These are phyloP conservation scores for Pezicula neosporulosa DNA, from an alignment of 2,329 filamentous ascomycete species.

Conservation along the genomic window DNA sequence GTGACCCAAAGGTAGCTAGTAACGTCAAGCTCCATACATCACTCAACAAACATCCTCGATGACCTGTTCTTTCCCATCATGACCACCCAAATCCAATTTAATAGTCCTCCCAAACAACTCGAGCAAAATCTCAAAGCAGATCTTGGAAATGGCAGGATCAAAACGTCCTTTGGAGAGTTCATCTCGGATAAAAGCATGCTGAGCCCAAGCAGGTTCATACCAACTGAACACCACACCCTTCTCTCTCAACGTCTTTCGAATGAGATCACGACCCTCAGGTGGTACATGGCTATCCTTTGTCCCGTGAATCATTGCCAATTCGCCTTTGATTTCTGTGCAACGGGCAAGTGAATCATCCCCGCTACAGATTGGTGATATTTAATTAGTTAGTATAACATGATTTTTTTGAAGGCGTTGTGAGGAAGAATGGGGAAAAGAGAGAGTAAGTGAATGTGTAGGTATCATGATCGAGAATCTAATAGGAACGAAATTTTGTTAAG, in stretches of 20 bases:
- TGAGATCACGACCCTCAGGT: conserved; percentile 75
- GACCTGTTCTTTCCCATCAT: conserved; percentile 55
- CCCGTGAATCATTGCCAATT: conserved; percentile 87
- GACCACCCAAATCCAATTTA: conserved; percentile 73
- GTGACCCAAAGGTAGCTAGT: no score
- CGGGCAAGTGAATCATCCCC: conserved; percentile 42
- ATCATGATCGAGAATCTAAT: no score
- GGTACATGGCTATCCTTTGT: conserved; percentile 90
- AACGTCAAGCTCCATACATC: no score
- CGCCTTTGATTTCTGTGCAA: conserved; percentile 67
- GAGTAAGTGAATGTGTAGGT: no score
- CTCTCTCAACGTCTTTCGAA: conserved; percentile 77
- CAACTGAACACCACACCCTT: conserved; percentile 73
- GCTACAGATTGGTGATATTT: no score
- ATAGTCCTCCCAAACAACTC: conserved; percentile 79
- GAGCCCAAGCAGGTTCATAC: conserved; percentile 89
- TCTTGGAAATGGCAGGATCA: conserved; percentile 79
- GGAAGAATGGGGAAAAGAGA: no score
- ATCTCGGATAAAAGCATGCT: conserved; percentile 92
- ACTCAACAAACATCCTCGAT: conserved; percentile 70
- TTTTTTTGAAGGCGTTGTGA: conserved; percentile 43
- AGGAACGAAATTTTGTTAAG: no score
- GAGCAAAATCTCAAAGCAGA: conserved; percentile 87
- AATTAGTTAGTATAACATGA: conserved; percentile 32
- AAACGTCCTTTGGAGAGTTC: conserved; percentile 93